Percentiles rank a stretch among this genome's conserved stretches.
These are phyloP conservation scores for Aspergillus oerlinghausenensis DNA, from an alignment of 2,329 filamentous ascomycete species.

Conservation along the genomic window DNA sequence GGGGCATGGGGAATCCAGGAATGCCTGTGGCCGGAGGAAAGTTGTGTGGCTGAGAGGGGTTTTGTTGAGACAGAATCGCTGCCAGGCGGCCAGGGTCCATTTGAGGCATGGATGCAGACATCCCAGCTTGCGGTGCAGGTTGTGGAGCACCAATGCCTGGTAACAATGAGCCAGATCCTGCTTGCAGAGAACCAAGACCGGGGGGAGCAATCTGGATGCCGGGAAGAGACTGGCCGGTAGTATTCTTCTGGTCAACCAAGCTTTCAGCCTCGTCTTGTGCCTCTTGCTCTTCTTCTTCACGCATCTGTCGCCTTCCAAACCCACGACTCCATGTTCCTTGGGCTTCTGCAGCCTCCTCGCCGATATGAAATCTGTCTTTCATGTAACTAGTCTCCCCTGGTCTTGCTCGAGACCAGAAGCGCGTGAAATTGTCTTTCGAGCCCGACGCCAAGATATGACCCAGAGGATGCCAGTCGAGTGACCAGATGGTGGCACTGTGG, in stretches of 20 bases:
- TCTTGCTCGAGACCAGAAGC: conserved; percentile 90
- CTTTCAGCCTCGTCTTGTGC: conserved; percentile 90
- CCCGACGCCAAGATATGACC: conserved; percentile 94
- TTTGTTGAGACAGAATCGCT: conserved; percentile 46
- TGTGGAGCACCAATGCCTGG: conserved; percentile 47
- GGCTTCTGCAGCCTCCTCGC: conserved; percentile 85
- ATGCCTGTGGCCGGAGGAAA: conserved; percentile 30
- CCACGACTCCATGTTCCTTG: conserved; percentile 91
- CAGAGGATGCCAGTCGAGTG: conserved; percentile 93
- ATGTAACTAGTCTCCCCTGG: conserved; percentile 82
- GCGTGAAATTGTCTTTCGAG: conserved; percentile 92
- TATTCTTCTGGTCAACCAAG: conserved; percentile 85
- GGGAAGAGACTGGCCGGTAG: conserved; percentile 51
- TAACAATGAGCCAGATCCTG: conserved; percentile 41
- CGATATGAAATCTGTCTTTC: conserved; percentile 92
- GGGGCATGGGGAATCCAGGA: conserved; percentile 37
- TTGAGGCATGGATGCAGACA: conserved; percentile 40
- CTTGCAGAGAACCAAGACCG: conserved; percentile 45
- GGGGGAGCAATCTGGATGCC: conserved; percentile 56
- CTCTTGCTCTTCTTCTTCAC: conserved; percentile 92
- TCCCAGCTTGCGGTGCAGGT: conserved; percentile 30
- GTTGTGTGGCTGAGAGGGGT: conserved; percentile 19
- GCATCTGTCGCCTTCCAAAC: conserved; percentile 69
- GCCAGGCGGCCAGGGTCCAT: conserved; percentile 43
- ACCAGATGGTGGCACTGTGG: conserved; percentile 95